Percentiles rank a stretch among this genome's conserved stretches.
These are phyloP conservation scores for Lactarius vividus DNA, from an alignment of 768 basidiomycete genomes.

Conservation along the genomic window DNA sequence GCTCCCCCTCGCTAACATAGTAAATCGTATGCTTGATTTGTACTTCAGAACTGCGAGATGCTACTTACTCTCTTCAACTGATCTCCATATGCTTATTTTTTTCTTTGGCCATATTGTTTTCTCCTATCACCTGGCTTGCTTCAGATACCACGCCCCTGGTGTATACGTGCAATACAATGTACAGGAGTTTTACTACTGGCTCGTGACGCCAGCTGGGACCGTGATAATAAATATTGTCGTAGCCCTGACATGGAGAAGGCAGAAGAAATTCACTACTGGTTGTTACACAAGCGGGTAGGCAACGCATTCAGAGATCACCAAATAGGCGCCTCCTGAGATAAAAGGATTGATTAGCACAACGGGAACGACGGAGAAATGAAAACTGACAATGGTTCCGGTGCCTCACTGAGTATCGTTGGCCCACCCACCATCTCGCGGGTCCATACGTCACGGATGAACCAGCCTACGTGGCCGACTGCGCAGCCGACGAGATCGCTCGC, in stretches of 20 bases:
- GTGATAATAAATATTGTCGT: background rate
- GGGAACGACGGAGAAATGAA: background rate
- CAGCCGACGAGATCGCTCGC: slow-evolving; percentile 81
- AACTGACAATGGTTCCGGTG: slow-evolving; percentile 68
- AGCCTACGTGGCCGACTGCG: slow-evolving; percentile 81
- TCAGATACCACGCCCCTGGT: slow-evolving; percentile 16
- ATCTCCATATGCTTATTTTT: slow-evolving; percentile 13
- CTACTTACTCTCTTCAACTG: slow-evolving; percentile 1
- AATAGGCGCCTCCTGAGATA: slow-evolving; percentile 58
- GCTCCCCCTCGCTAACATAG: background rate
- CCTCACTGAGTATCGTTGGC: slow-evolving; percentile 64
- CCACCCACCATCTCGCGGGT: slow-evolving; percentile 84
- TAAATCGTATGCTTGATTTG: background rate
- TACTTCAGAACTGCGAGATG: background rate
- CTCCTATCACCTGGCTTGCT: slow-evolving; percentile 5
- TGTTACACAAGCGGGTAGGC: background rate
- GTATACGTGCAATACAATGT: slow-evolving; percentile 20
- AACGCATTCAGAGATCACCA: slow-evolving; percentile 46
- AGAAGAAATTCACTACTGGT: background rate
- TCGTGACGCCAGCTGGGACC: background rate
- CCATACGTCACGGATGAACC: slow-evolving; percentile 87
- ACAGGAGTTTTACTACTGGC: slow-evolving; percentile 3
- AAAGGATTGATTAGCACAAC: background rate
- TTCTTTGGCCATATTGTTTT: background rate
- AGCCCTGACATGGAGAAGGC: background rate